These are phyloP conservation scores for Ganoderma boninense DNA, from an alignment of 1,284 basidiomycete genomes.

Conservation along the genomic window DNA sequence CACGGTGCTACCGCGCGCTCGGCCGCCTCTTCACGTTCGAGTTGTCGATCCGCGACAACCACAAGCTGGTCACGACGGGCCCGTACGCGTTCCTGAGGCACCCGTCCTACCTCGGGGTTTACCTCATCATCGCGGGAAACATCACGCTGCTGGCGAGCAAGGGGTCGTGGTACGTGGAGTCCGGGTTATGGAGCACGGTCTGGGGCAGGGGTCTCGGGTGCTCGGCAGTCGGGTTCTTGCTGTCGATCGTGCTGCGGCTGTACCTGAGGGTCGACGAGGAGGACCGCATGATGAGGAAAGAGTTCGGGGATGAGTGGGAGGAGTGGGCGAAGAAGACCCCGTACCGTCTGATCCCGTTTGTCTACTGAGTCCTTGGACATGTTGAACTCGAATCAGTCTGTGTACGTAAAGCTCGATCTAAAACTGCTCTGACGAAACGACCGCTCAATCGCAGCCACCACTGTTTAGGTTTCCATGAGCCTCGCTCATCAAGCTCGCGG, in stretches of 20 bases:
- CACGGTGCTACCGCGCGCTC: not conserved
- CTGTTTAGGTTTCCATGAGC: too few species aligned
- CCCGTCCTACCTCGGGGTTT: not conserved
- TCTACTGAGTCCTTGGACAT: not conserved
- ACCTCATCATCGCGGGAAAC: not conserved
- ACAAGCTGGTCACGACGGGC: constrained; percentile 2
- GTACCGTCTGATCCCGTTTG: constrained; percentile 5
- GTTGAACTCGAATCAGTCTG: not conserved
- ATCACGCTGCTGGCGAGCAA: constrained; percentile 1
- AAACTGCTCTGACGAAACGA: too few species aligned
- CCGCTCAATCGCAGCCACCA: too few species aligned
- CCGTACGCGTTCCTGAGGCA: not conserved
- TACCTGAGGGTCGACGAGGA: not conserved
- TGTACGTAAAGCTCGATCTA: not conserved
- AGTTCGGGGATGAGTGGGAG: constrained; percentile 4
- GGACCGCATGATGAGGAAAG: constrained; percentile 2
- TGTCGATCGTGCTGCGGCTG: not conserved
- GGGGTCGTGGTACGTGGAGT: constrained; percentile 6
- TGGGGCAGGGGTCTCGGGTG: not conserved
- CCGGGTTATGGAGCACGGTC: not conserved
- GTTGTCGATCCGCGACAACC: not conserved
- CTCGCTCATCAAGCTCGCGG: too few species aligned
- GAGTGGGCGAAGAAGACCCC: constrained; percentile 6
- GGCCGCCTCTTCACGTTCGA: not conserved
- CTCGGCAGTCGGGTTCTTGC: not conserved